Conservation (phyloP, 345 rosid species). For the rapeseed (Brassica napus) region DNA sequence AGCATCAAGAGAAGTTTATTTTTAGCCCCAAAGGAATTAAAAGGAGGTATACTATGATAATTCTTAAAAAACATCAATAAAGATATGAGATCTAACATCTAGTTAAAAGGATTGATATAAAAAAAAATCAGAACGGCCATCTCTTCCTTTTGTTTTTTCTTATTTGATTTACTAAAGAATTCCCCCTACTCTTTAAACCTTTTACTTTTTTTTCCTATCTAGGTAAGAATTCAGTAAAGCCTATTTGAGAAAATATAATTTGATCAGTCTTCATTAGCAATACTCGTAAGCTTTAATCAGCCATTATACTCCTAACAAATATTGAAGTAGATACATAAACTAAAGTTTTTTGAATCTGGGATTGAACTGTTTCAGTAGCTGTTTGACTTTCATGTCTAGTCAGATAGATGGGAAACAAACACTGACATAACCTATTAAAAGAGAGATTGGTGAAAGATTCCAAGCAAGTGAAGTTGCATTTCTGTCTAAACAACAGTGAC, state of each 20-base stretch:
- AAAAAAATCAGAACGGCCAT: slow-evolving; percentile 17
- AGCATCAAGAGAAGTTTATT: background rate
- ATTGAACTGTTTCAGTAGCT: slow-evolving; percentile 17
- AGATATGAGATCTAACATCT: slow-evolving; percentile 30
- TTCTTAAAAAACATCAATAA: slow-evolving; percentile 24
- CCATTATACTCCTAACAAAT: background rate
- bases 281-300: slow-evolving; percentile 29
- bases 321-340: background rate
- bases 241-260: background rate
- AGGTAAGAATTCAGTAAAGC: slow-evolving; percentile 40
- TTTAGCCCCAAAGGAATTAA: background rate
- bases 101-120: background rate
- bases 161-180: slow-evolving; percentile 20
- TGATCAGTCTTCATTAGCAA: slow-evolving; percentile 34
- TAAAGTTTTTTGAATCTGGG: background rate
- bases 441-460: slow-evolving; percentile 35
- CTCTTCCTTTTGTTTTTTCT: slow-evolving; percentile 4
- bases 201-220: slow-evolving; percentile 7
- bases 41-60: slow-evolving; percentile 8
- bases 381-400: slow-evolving; percentile 35
- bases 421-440: slow-evolving; percentile 34
- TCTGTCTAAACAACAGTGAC: slow-evolving; percentile 31
- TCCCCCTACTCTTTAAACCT: slow-evolving; percentile 16
- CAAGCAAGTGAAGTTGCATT: slow-evolving; percentile 25
- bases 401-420: slow-evolving; percentile 26